Base-by-base conservation (phyloP, 2,329 filamentous ascomycete species). In the Botrytis aclada region DNA sequence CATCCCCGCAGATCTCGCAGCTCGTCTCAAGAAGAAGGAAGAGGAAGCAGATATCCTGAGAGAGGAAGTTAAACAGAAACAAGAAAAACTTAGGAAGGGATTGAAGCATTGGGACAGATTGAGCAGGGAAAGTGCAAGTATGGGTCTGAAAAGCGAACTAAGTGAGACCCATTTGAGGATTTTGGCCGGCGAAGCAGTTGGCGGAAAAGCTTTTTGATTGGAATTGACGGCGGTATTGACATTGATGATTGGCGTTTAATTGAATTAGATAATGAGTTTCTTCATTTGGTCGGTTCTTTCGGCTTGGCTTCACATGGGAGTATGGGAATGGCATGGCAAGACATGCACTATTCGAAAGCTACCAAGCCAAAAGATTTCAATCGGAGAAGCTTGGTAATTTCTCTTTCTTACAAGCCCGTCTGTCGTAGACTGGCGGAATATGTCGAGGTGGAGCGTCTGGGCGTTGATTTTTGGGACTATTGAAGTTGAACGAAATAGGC, bases 121-220 rank as follows among this genome's bases (percentile, higher is more conserved):
- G 51, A 79, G 77, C 32, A 71, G 78, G 32, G 80, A 81, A 9
- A 77, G 76, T 54, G 69, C 72, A 5, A 74, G 74, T 25, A 78
- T 78, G 76, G 79, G 75, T 1, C 72, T 81, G 54, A 78, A 77
- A 54, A 80, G 76, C 32, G 79, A 82, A 37, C 73, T 81, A 54
- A 81, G 79, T 66, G 80, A 81, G 74, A 76, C 76, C 41, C 80
- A 81, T 74, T 79, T 82, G 66, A 74, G 80, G 63, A 73, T 79
- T 69, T 72, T 82, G 69, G 80, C 80, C 70, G 80, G 80, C 6
- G 80, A 82, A 71, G 78, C 80, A 4, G 77, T 79, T 71, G 80
- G 80, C 43, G 79, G 80, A 56, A 79, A 79, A 65, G 80, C 80
- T 4, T 82, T 81, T 69, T 81, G 72, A 72, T 20, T 39, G 18